Evolutionary conservation across 2,329 filamentous ascomycete species (phyloP).

Genomic region (Amphichorda felina): DNA sequence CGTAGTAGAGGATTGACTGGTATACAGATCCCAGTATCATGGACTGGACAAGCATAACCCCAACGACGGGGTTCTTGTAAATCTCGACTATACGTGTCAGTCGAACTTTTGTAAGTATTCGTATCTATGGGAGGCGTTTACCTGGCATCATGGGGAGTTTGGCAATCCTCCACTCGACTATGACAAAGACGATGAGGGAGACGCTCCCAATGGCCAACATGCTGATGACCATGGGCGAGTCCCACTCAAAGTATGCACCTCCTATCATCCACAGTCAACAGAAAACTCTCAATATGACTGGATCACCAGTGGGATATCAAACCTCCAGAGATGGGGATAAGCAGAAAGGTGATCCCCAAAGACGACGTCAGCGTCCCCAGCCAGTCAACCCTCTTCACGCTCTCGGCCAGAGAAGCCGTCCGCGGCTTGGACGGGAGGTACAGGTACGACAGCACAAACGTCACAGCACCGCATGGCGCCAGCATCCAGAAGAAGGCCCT

Average conservation of each 20-base stretch:
- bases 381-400: constrained; percentile 45
- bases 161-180: constrained; percentile 60
- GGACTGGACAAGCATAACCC: constrained; percentile 42
- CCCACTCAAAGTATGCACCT: constrained; percentile 35
- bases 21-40: constrained; percentile 49
- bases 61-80: constrained; percentile 40
- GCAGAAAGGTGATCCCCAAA: constrained; percentile 42
- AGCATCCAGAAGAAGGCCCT: constrained; percentile 33
- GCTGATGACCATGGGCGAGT: constrained; percentile 57
- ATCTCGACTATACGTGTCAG: constrained; percentile 24
- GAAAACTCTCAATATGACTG: too few species aligned
- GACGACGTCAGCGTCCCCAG: constrained; percentile 42
- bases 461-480: constrained; percentile 33
- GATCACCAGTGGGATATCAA: too few species aligned
- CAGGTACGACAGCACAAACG: constrained; percentile 30
- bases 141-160: constrained; percentile 63
- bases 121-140: background rate
- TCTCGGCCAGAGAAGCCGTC: constrained; percentile 31
- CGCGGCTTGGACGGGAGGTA: constrained; percentile 39
- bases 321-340: constrained; percentile 53
- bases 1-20: constrained; percentile 46
- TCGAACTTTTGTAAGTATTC: background rate
- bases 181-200: constrained; percentile 47
- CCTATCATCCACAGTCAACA: constrained; percentile 5
- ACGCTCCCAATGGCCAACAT: constrained; percentile 58